Evolutionary conservation across 805 yeast genomes (phyloP).

Genomic region (Cyberlindnera maritima): DNA sequence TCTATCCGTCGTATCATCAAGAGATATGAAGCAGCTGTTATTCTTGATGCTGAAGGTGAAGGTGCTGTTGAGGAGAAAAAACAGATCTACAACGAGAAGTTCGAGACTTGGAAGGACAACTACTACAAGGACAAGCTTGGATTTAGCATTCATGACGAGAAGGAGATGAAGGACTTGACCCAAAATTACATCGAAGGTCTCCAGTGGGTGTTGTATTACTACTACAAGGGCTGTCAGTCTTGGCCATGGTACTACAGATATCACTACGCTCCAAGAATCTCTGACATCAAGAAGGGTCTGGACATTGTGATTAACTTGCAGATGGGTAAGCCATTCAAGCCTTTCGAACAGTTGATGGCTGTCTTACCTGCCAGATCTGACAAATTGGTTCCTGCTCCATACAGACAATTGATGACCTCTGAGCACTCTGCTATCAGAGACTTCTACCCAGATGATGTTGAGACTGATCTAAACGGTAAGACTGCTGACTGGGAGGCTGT

Average conservation of each 20-base stretch:
- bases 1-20: constrained; percentile 55
- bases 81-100: constrained; percentile 68
- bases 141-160: constrained; percentile 57
- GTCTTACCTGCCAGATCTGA: constrained; percentile 93
- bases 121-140: constrained; percentile 82
- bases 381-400: constrained; percentile 69
- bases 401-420: constrained; percentile 83
- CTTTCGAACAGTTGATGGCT: constrained; percentile 90
- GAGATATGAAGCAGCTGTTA: constrained; percentile 58
- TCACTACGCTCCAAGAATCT: constrained; percentile 93
- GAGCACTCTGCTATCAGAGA: constrained; percentile 82
- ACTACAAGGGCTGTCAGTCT: constrained; percentile 86
- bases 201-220: constrained; percentile 94
- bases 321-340: constrained; percentile 76
- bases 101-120: constrained; percentile 77
- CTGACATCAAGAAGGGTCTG: constrained; percentile 77
- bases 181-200: constrained; percentile 89
- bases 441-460: constrained; percentile 87
- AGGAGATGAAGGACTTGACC: constrained; percentile 58
- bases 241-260: constrained; percentile 94
- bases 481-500: constrained; percentile 98
- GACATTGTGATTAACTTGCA: constrained; percentile 61
- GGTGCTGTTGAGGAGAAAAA: constrained; percentile 46
- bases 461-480: constrained; percentile 89
- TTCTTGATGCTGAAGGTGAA: constrained; percentile 57